Conservation (phyloP, 2,329 filamentous ascomycete species). For the Pseudogymnoascus sp. region DNA sequence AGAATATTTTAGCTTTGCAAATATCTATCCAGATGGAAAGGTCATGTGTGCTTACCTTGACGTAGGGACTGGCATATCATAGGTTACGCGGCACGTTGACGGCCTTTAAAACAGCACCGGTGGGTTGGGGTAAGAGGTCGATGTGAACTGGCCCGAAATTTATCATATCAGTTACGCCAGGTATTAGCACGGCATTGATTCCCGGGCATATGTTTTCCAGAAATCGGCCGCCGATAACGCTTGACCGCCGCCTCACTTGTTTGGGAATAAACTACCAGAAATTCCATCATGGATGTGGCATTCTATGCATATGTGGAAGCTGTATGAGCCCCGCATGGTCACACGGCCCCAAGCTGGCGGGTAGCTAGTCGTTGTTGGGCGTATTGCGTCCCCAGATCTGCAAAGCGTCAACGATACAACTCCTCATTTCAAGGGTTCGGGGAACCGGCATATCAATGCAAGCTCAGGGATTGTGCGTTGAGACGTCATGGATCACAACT, state of each 20-base stretch:
- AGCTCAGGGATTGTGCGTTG: not conserved
- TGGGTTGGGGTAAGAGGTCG: not conserved
- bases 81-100: not conserved
- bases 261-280: not conserved
- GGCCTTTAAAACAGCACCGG: not conserved
- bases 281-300: not conserved
- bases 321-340: not conserved
- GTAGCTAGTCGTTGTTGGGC: not conserved
- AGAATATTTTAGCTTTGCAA: not conserved
- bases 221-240: conserved; percentile 6
- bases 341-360: not conserved
- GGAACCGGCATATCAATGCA: not conserved
- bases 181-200: not conserved
- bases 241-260: not conserved
- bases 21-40: not conserved
- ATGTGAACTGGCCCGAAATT: not conserved
- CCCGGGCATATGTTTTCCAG: not conserved
- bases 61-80: not conserved
- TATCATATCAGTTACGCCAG: not conserved
- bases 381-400: not conserved
- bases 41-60: conserved; percentile 6
- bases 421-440: not conserved
- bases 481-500: not conserved
- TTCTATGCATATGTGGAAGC: conserved; percentile 5
- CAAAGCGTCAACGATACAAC: not conserved